A percentile compares a stretch with the other conserved stretches of the same genome.
Evolutionary conservation across 768 basidiomycete genomes (phyloP).

Genomic region (Kondoa subrosea): DNA sequence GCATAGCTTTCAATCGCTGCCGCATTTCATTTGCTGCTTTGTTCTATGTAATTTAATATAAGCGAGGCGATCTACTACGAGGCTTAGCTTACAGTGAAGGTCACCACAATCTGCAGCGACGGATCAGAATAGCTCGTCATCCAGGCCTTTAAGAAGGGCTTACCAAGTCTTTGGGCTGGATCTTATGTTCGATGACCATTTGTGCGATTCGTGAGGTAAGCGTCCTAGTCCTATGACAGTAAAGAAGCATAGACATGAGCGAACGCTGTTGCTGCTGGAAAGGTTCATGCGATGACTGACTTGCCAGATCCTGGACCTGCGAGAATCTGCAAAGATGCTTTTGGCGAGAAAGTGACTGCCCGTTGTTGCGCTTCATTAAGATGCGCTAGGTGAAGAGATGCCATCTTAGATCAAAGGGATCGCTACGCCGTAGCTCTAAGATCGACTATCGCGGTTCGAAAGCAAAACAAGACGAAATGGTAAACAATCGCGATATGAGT

Average conservation of each 20-base stretch:
- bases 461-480: too few species aligned
- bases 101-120: constrained; percentile 35
- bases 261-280: neutral
- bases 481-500: too few species aligned
- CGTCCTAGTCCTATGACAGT: constrained; percentile 33
- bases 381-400: neutral
- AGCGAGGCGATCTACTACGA: neutral
- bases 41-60: constrained; percentile 9
- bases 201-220: constrained; percentile 34
- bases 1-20: constrained; percentile 46
- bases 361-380: constrained; percentile 19
- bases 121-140: neutral
- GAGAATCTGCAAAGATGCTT: constrained; percentile 21
- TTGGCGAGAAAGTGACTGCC: constrained; percentile 12
- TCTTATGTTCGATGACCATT: constrained; percentile 10
- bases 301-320: constrained; percentile 25
- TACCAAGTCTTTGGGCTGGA: neutral
- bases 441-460: too few species aligned
- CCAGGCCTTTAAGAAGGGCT: neutral
- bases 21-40: constrained; percentile 70
- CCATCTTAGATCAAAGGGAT: too few species aligned
- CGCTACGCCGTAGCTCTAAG: too few species aligned
- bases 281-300: neutral
- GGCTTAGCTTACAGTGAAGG: constrained; percentile 60
- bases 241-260: neutral